Conservation (phyloP, 441 rosid genomes). For the Populus hybrid region DNA sequence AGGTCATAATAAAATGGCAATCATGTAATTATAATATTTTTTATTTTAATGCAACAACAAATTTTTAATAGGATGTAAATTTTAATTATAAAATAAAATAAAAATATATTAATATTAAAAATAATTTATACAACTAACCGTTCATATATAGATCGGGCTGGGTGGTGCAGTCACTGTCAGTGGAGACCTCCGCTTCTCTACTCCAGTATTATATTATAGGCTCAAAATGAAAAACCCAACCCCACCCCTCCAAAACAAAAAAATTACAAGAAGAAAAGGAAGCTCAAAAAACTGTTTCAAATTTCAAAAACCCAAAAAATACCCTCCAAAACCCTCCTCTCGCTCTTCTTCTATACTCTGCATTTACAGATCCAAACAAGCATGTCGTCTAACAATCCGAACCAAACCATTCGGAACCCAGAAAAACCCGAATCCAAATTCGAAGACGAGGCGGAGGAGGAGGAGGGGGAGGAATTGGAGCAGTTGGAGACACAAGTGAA, state of each 20-base stretch:
- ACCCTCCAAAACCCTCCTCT: slow-evolving; percentile 19
- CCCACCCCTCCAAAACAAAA: no score
- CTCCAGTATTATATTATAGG: background rate
- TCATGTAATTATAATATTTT: no score
- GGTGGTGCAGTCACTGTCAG: background rate
- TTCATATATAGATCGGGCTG: background rate
- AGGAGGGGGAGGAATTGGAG: slow-evolving; percentile 40
- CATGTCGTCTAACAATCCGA: slow-evolving; percentile 36
- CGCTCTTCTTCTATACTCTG: background rate
- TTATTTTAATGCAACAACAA: no score
- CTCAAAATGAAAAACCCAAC: no score
- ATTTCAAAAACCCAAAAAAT: slow-evolving; percentile 29
- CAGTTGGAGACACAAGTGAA: slow-evolving; percentile 46
- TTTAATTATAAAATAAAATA: no score
- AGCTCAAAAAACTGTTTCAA: slow-evolving; percentile 12
- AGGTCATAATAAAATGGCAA: no score
- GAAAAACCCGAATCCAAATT: slow-evolving; percentile 23
- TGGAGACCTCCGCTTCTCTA: background rate
- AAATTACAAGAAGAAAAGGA: no score
- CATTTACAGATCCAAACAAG: slow-evolving; percentile 11
- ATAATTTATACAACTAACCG: no score
- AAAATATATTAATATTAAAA: no score
- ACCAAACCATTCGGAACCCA: slow-evolving; percentile 11
- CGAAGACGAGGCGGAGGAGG: slow-evolving; percentile 25
- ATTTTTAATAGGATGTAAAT: no score